phyloP scores from a whole-genome alignment of 2,329 filamentous ascomycete species.

The Fusarium sp. region DNA sequence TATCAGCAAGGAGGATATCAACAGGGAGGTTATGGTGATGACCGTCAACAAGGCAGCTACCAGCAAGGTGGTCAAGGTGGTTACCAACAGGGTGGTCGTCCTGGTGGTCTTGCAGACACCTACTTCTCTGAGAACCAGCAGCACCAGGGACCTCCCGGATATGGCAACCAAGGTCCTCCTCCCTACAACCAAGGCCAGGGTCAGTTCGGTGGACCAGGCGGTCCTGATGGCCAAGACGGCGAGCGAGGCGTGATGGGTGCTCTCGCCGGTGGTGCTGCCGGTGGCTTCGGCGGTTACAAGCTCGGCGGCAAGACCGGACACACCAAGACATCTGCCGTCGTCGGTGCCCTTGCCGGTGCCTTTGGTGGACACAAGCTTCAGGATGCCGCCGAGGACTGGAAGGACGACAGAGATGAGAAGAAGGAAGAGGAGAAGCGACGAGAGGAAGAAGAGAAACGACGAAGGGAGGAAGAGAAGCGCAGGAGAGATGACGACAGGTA shows the following conservation, averaged over 20 bases:
- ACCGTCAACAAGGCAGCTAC: neutral
- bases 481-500: neutral
- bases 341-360: constrained; percentile 56
- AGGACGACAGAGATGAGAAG: constrained; percentile 54
- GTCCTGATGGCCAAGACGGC: constrained; percentile 47
- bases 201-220: constrained; percentile 2
- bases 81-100: neutral
- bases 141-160: neutral
- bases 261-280: constrained; percentile 54
- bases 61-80: neutral
- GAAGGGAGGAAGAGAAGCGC: neutral
- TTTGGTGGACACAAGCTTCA: constrained; percentile 57
- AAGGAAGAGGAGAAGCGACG: constrained; percentile 34
- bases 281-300: constrained; percentile 55
- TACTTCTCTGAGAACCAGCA: neutral
- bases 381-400: constrained; percentile 55
- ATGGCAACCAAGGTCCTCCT: neutral
- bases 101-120: neutral
- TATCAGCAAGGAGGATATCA: neutral
- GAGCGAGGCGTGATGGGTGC: constrained; percentile 57
- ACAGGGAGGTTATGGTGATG: neutral
- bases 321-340: constrained; percentile 50
- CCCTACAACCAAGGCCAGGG: neutral
- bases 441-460: constrained; percentile 45
- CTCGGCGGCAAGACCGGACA: constrained; percentile 49